Evolutionary conservation across 805 yeast species (phyloP).

Genomic region (Suhomyces faveliae): DNA sequence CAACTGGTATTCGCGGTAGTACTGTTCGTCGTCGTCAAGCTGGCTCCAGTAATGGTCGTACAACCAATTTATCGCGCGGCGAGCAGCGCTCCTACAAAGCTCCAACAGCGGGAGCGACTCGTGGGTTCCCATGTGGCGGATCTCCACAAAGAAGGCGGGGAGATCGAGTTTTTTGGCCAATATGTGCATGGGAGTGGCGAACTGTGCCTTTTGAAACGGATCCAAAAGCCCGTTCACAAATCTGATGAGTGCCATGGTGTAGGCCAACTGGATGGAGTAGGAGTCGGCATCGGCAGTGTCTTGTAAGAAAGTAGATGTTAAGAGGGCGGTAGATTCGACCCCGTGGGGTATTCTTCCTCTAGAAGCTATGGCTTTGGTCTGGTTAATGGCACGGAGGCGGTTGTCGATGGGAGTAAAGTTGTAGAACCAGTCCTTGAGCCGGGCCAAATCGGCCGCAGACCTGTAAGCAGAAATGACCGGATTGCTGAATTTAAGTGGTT

Average conservation of each 20-base stretch:
- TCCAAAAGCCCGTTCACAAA: conserved; percentile 92
- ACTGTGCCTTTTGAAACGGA: conserved; percentile 75
- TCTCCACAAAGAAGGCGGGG: conserved; percentile 83
- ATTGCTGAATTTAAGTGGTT: conserved; percentile 6
- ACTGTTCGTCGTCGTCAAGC: conserved; percentile 26
- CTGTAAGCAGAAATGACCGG: conserved; percentile 24
- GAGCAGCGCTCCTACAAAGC: conserved; percentile 59
- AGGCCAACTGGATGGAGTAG: conserved; percentile 47
- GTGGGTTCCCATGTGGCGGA: conserved; percentile 89
- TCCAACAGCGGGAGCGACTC: conserved; percentile 73
- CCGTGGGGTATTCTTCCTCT: conserved; percentile 72
- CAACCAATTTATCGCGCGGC: conserved; percentile 73
- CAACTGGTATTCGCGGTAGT: conserved; percentile 6
- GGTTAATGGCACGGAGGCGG: conserved; percentile 47
- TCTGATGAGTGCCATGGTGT: conserved; percentile 72
- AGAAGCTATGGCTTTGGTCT: conserved; percentile 52
- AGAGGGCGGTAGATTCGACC: conserved; percentile 60
- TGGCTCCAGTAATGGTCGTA: conserved; percentile 67
- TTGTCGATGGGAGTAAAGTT: conserved; percentile 29
- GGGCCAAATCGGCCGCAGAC: conserved; percentile 41
- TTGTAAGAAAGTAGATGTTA: conserved; percentile 49
- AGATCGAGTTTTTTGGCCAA: conserved; percentile 68
- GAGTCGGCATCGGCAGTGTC: conserved; percentile 22
- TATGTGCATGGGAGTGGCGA: conserved; percentile 73
- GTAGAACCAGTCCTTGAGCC: conserved; percentile 54